Conservation (phyloP, 2,329 filamentous ascomycete species). For the Talaromyces amestolkiae region DNA sequence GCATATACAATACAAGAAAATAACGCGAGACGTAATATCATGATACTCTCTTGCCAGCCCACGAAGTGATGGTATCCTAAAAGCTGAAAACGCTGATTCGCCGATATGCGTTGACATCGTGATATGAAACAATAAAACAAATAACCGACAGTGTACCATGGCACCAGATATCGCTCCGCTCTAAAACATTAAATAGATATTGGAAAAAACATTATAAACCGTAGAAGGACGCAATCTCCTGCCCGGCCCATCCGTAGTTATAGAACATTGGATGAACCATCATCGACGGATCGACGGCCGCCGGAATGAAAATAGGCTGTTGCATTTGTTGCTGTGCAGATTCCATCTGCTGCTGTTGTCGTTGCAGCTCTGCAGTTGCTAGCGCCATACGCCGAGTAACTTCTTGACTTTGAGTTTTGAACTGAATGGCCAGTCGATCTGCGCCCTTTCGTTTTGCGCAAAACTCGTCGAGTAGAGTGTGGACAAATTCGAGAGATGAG, state of each 20-base stretch:
- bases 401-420: constrained; percentile 38
- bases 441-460: constrained; percentile 38
- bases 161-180: neutral
- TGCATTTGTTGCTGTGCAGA: constrained; percentile 10
- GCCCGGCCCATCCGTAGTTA: constrained; percentile 17
- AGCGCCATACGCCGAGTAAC: constrained; percentile 40
- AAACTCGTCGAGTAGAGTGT: constrained; percentile 39
- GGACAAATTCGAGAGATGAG: constrained; percentile 36
- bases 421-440: constrained; percentile 37
- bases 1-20: neutral
- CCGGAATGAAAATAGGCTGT: neutral
- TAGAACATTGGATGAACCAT: constrained; percentile 20
- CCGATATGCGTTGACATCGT: neutral
- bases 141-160: neutral
- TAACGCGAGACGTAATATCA: neutral
- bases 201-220: constrained; percentile 5
- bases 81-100: constrained; percentile 10
- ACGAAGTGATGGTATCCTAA: constrained; percentile 8
- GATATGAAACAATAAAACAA: neutral
- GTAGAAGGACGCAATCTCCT: constrained; percentile 20
- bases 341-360: constrained; percentile 13
- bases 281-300: constrained; percentile 17
- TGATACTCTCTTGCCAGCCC: neutral
- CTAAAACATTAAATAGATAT: neutral
- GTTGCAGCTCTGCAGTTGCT: constrained; percentile 16